Percentiles rank a stretch among this genome's conserved stretches.
These are phyloP conservation scores for Aspergillus taichungensis DNA, from an alignment of 495 filamentous ascomycete genomes.

Conservation along the genomic window DNA sequence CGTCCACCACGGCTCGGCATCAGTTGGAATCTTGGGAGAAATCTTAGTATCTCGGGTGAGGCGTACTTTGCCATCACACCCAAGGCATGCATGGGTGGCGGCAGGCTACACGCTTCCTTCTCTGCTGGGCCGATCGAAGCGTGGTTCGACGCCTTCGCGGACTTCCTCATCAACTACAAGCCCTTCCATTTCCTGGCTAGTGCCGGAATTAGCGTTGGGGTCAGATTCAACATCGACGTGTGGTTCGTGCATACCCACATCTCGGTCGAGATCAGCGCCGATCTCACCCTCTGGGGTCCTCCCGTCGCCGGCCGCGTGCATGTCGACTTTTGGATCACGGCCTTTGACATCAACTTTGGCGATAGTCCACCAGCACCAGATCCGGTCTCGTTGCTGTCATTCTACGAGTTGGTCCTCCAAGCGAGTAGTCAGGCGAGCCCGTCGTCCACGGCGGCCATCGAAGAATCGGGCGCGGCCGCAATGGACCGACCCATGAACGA, in stretches of 20 bases:
- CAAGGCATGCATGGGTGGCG: conserved; percentile 41
- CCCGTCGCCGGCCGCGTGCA: conserved; percentile 26
- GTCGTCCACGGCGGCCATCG: not conserved
- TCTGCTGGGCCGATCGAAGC: conserved; percentile 25
- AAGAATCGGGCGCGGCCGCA: not conserved
- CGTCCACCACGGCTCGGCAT: conserved; percentile 36
- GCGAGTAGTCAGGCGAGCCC: not conserved
- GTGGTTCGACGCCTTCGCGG: conserved; percentile 33
- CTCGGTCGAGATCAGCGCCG: conserved; percentile 25
- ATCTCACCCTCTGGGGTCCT: conserved; percentile 29
- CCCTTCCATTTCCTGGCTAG: conserved; percentile 39
- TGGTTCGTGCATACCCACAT: conserved; percentile 26
- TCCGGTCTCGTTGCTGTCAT: not conserved
- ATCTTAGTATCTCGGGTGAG: conserved; percentile 30
- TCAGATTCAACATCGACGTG: conserved; percentile 28
- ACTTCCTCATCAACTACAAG: conserved; percentile 43
- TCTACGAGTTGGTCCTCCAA: not conserved
- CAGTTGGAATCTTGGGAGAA: conserved; percentile 20
- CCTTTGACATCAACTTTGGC: conserved; percentile 40
- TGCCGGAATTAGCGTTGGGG: conserved; percentile 28
- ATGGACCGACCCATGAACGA: not conserved
- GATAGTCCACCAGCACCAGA: conserved; percentile 1
- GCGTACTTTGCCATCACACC: conserved; percentile 48
- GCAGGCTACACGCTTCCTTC: conserved; percentile 20
- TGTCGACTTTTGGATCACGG: conserved; percentile 36